Evolutionary conservation across 805 yeast species (phyloP).

Genomic region (Candida krabiensis): DNA sequence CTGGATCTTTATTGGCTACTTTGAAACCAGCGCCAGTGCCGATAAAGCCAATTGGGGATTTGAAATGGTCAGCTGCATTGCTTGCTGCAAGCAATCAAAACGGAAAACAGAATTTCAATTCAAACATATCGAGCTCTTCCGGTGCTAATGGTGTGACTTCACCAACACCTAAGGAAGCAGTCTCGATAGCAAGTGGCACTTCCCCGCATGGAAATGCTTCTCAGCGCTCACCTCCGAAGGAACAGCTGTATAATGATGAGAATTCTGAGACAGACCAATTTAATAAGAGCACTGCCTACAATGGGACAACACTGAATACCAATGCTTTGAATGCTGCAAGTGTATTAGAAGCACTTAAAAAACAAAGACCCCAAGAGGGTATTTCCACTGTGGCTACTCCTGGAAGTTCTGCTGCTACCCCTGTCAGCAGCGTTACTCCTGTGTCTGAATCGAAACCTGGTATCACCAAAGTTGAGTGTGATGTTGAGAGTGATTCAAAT

Average conservation of each 20-base stretch:
- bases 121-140: constrained; percentile 5
- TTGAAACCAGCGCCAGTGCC: constrained; percentile 38
- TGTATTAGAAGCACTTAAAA: constrained; percentile 36
- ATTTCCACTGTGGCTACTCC: constrained; percentile 7
- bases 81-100: constrained; percentile 23
- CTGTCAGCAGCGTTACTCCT: constrained; percentile 6
- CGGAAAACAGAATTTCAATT: constrained; percentile 6
- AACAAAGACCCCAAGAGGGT: constrained; percentile 32
- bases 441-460: constrained; percentile 1
- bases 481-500: constrained; percentile 24
- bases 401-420: constrained; percentile 5
- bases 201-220: constrained; percentile 6
- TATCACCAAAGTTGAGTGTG: constrained; percentile 10
- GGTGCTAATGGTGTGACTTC: not conserved
- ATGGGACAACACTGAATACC: constrained; percentile 22
- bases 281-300: not conserved
- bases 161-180: not conserved
- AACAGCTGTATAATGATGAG: not conserved
- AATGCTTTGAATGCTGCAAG: constrained; percentile 39
- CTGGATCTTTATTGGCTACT: constrained; percentile 27
- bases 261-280: not conserved
- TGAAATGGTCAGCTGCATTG: constrained; percentile 36
- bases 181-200: not conserved
- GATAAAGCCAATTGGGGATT: constrained; percentile 29
- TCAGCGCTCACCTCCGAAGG: constrained; percentile 8